A percentile compares a stretch with the other conserved stretches of the same genome.
Conservation (phyloP, 2,329 filamentous ascomycete genomes). For the Fusarium albidum region DNA sequence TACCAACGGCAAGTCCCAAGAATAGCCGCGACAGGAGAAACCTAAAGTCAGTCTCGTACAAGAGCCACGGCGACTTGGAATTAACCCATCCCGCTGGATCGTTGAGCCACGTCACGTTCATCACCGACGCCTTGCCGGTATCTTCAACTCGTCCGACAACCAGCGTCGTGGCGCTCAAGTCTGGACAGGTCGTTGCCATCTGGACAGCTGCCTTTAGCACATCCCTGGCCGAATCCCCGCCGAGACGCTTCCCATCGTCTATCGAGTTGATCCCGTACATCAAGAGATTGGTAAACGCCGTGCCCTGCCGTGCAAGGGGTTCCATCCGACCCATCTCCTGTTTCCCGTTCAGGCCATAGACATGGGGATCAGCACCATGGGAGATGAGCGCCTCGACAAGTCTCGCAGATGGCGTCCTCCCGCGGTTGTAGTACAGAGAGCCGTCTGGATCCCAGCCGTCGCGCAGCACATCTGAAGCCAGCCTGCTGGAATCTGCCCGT, state of each 20-base stretch:
- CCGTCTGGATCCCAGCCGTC: neutral
- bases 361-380: slow-evolving; percentile 10
- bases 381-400: slow-evolving; percentile 3
- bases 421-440: neutral
- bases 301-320: neutral
- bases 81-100: too few species aligned
- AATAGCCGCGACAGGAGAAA: slow-evolving; percentile 3
- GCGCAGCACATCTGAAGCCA: slow-evolving; percentile 5
- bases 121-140: neutral
- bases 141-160: neutral
- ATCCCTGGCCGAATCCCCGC: neutral
- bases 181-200: slow-evolving; percentile 7
- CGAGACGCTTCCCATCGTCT: neutral
- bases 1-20: neutral
- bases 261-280: neutral
- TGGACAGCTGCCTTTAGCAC: neutral
- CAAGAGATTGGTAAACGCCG: slow-evolving; percentile 5
- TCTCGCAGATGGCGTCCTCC: neutral
- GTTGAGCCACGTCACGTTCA: neutral
- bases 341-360: neutral
- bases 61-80: neutral
- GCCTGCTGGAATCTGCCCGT: neutral
- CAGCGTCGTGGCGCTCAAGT: slow-evolving; percentile 2
- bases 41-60: slow-evolving; percentile 14
- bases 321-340: neutral